phyloP scores from a whole-genome alignment of 1,284 basidiomycete genomes.

The Trichosporon ovoides region DNA sequence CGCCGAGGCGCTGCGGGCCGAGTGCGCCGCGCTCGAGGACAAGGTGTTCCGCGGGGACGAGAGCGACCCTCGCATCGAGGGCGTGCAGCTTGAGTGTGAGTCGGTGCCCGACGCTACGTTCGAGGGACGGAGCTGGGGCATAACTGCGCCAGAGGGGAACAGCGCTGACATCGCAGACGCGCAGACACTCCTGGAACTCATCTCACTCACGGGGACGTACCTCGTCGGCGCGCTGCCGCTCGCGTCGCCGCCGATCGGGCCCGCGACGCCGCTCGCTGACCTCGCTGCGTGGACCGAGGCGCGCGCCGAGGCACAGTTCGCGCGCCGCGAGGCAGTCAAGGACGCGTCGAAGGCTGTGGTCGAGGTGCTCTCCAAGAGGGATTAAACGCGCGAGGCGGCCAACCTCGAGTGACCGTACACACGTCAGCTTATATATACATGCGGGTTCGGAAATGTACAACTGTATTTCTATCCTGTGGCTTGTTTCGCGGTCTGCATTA shows the following conservation, averaged over 20 bases:
- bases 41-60: slow-evolving; percentile 4
- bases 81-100: slow-evolving; percentile 21
- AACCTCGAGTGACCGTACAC: neutral
- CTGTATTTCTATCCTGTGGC: neutral
- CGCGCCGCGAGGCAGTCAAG: slow-evolving; percentile 16
- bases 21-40: slow-evolving; percentile 7
- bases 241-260: neutral
- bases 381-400: neutral
- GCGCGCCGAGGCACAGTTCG: slow-evolving; percentile 17
- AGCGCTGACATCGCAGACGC: slow-evolving; percentile 11
- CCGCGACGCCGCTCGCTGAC: slow-evolving; percentile 6
- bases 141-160: too few relatives aligned
- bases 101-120: too few relatives aligned
- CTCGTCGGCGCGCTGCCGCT: slow-evolving; percentile 24
- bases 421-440: too few relatives aligned
- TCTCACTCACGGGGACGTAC: slow-evolving; percentile 12
- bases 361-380: slow-evolving; percentile 13
- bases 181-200: slow-evolving; percentile 22
- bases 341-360: slow-evolving; percentile 15
- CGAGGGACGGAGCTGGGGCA: neutral
- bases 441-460: too few relatives aligned
- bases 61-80: slow-evolving; percentile 1
- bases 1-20: slow-evolving; percentile 13
- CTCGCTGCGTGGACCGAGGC: slow-evolving; percentile 19
- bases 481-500: neutral